phyloP scores from a whole-genome alignment of 169 alveolate species.

The Eimeria nieschulzi region DNA sequence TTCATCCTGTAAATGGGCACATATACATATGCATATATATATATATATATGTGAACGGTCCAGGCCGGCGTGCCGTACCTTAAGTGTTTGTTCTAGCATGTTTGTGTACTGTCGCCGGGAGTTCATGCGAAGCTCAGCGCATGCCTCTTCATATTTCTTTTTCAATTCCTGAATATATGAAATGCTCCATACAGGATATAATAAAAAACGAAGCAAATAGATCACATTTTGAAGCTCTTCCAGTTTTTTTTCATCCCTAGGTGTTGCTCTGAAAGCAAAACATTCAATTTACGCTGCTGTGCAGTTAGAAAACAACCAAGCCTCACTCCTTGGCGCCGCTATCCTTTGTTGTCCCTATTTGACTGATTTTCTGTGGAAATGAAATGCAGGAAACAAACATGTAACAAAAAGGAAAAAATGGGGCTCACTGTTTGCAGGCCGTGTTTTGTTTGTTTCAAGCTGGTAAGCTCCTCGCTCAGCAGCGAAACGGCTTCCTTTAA shows the following conservation, averaged over 20 bases:
- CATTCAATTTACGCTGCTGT: not conserved
- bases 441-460: too few relatives aligned
- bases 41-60: too few relatives aligned
- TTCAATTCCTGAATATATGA: conserved; percentile 15
- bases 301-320: too few relatives aligned
- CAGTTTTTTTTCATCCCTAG: not conserved
- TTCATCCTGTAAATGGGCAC: not conserved
- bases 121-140: conserved; percentile 31
- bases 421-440: too few relatives aligned
- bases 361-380: too few relatives aligned
- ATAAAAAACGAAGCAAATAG: not conserved
- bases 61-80: not conserved
- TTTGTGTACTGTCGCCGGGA: conserved; percentile 8
- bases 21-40: too few relatives aligned
- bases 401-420: too few relatives aligned
- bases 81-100: conserved; percentile 25
- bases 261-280: not conserved
- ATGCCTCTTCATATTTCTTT: conserved; percentile 17
- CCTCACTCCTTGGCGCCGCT: too few relatives aligned
- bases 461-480: too few relatives aligned
- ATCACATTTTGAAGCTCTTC: not conserved
- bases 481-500: too few relatives aligned
- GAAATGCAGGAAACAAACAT: too few relatives aligned
- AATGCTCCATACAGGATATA: not conserved
- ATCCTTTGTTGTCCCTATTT: too few relatives aligned